Evolutionary conservation across 257 asterid species (phyloP).

Genomic region (Salvia splendens): DNA sequence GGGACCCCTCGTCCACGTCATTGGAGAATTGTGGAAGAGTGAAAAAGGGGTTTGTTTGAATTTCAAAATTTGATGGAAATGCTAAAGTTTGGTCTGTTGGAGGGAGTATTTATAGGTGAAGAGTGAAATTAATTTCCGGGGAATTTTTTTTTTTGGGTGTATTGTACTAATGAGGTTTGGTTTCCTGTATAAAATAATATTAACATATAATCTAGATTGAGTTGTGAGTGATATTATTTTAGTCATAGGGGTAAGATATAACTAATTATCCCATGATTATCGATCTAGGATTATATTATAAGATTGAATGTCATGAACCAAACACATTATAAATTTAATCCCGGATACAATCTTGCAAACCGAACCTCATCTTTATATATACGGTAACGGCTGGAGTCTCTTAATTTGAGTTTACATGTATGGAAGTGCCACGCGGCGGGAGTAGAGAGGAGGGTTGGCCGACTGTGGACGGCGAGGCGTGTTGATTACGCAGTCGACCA

Average conservation of each 20-base stretch:
- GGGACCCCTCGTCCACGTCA: conserved; percentile 84
- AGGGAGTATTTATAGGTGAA: conserved; percentile 23
- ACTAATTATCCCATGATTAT: too few species aligned
- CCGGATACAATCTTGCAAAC: too few species aligned
- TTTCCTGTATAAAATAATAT: too few species aligned
- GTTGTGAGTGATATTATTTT: too few species aligned
- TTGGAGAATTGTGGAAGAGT: conserved; percentile 21
- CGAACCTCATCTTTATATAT: too few species aligned
- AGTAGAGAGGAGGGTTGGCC: conserved; percentile 39
- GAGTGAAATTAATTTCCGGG: conserved; percentile 7
- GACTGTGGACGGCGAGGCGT: conserved; percentile 43
- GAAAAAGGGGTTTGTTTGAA: too few species aligned
- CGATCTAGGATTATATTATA: too few species aligned
- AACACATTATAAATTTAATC: too few species aligned
- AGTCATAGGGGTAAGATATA: too few species aligned
- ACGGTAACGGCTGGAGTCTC: conserved; percentile 39
- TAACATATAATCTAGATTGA: too few species aligned
- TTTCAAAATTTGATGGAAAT: neutral
- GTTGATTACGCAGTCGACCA: conserved; percentile 34
- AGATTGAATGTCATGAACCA: too few species aligned
- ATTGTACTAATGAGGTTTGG: too few species aligned
- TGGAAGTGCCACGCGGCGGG: conserved; percentile 44
- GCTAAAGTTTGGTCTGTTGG: conserved; percentile 9
- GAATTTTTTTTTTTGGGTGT: conserved; percentile 34
- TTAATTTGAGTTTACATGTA: neutral